Evolutionary conservation across 169 alveolate species (phyloP), one percentile per base, ranked within the genome.

Genomic region (Perkinsus olseni): DNA sequence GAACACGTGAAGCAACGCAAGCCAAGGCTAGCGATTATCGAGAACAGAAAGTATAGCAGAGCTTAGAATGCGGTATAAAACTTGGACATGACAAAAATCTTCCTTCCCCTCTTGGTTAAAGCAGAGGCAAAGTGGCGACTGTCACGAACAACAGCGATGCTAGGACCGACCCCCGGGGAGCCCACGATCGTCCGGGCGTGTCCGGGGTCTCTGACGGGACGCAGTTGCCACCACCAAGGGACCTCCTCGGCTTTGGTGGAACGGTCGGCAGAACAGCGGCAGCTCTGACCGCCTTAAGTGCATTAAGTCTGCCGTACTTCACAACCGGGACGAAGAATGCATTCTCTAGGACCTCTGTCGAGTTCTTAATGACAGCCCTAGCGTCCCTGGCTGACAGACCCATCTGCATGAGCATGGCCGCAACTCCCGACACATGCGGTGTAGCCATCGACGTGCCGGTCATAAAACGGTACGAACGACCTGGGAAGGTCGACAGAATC

Each of bases 401-500:
- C 6, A 45, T 6, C 17, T 6, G 17, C 62, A 45, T 45, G 6
- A 45, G 62, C 17, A 45, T 10, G 6, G 62, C 62, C 24, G 62
- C 62, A 45, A 45, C 95, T 38, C 95, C 95, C 24, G 95, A 91
- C 24, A 94, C 95, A 92, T 74, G 92, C 31, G 95, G 95, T 51
- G 94, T 92, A 34, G 95, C 95, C 95, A 94, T 94, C 37, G 95
- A 94, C 24, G 95, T 94, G n/a, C 95, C 95, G 0, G 95, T 92
- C 0, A 94, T 31, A 17, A 91, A 82, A 37, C 91, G 91, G 45
- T 94, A 94, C n/a, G 94, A 93, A 50, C 74, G 91, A 38, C 91
- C 90, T 24, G 95, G 24, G 37, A 93, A 92, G 8, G 95, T 94
- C 38, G 95, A 94, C n/a, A 94, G 28, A 24, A 94, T 94, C 74